Conservation (phyloP, 2,329 filamentous ascomycete species). For the Fusarium austroafricanum region DNA sequence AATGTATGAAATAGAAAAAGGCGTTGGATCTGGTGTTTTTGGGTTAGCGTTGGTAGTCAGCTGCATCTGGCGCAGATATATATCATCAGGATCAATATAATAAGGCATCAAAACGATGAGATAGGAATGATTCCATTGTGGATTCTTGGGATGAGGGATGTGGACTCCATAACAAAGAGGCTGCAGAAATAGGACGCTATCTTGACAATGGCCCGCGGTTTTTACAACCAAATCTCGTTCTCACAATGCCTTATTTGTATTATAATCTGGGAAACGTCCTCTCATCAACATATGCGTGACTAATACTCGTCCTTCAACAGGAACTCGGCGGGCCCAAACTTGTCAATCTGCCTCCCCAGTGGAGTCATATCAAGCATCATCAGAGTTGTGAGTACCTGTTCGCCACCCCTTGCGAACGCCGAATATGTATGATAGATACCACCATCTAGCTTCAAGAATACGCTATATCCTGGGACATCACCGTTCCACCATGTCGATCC, state of each 20-base stretch:
- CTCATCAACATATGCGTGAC: no score
- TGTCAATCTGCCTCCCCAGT: constrained; percentile 48
- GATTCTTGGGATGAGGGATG: neutral
- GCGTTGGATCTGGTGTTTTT: constrained; percentile 30
- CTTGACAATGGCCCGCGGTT: neutral
- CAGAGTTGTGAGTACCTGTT: constrained; percentile 48
- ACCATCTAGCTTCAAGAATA: constrained; percentile 50
- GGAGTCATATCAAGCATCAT: constrained; percentile 51
- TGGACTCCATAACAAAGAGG: neutral
- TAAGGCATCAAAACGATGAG: neutral
- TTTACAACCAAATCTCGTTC: neutral
- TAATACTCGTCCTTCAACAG: constrained; percentile 43
- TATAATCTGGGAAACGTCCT: no score
- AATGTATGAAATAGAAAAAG: constrained; percentile 13
- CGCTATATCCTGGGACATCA: constrained; percentile 53
- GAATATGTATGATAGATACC: constrained; percentile 55
- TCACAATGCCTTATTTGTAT: neutral
- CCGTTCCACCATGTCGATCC: constrained; percentile 47
- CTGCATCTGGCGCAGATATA: constrained; percentile 22
- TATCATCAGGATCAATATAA: constrained; percentile 9
- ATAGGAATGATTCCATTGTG: neutral
- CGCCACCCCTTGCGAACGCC: constrained; percentile 49
- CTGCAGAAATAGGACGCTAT: neutral
- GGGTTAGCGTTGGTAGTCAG: constrained; percentile 7
- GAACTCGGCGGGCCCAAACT: constrained; percentile 43